Evolutionary conservation across 805 yeast species (phyloP), one percentile per base, ranked within the genome.

Genomic region (Myxozyma mucilagina): DNA sequence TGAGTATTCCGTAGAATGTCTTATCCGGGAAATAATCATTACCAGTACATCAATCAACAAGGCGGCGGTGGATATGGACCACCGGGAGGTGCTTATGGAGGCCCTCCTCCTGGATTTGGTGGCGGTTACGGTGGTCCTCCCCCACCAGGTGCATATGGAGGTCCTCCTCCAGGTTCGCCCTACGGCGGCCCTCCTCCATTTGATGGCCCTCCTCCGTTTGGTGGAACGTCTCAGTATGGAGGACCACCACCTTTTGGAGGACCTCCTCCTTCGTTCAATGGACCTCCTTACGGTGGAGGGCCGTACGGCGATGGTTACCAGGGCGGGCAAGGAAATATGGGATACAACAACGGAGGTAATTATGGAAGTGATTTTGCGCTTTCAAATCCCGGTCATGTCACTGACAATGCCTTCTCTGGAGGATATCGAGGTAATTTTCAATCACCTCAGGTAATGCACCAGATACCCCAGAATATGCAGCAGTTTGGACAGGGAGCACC

Each of bases 1-100:
- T 9, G 24, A 13, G 11, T 8, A 4, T 14, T 32, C n/a, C 29
- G 8, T 9, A 42, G 13, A 35, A 45, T 69, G 72, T 62, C 72
- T 14, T 72, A 69, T 64, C 79, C 79, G 10, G 79, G 78, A 31
- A 71, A 66, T 39, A 73, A 75, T 49, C 70, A 69, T 14, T 67
- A 75, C 61, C 61, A 73, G 14, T 76, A 75, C 60, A 65, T 38
- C 14, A 56, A 67, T 49, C 69, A 68, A 44, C 56, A 50, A 49
- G 31, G 44, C 39, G 42, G 58, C 10, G 56, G 48, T 31, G 50
- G 51, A 14, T 31, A 39, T 14, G 16, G 42, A 13, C 44, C 13
- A 31, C 48, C 34, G 31, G 24, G 32, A 8, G 49, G 43, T 18
- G 49, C 42, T 5, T 53, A 53, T 34, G 50, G 50, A 13, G 50